These are phyloP conservation scores for Solidago caesia DNA, from an alignment of 129 eudicot species.

Conservation along the genomic window DNA sequence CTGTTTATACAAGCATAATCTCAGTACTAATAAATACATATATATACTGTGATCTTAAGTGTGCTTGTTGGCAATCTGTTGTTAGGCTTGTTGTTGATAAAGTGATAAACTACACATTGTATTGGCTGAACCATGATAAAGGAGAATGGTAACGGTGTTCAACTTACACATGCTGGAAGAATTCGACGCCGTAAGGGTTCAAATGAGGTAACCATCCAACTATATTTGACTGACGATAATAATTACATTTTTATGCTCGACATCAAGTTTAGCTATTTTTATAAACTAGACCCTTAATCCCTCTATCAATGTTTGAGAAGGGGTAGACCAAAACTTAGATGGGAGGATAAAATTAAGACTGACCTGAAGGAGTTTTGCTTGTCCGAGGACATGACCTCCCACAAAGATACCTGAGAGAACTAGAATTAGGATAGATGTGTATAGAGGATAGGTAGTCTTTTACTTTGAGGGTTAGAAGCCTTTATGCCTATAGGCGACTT, in stretches of 20 bases:
- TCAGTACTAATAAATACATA: too few species aligned
- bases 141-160: constrained; percentile 33
- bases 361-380: too few species aligned
- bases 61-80: background rate
- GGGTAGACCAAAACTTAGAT: too few species aligned
- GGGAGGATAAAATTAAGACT: too few species aligned
- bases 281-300: background rate
- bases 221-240: background rate
- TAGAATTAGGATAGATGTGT: too few species aligned
- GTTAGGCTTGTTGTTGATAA: constrained; percentile 24
- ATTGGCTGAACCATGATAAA: constrained; percentile 30
- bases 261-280: background rate
- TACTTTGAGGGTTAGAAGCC: too few species aligned
- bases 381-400: too few species aligned
- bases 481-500: too few species aligned
- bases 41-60: constrained; percentile 4
- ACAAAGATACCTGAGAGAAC: too few species aligned
- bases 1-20: background rate
- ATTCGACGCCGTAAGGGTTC: constrained; percentile 59
- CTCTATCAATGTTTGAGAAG: too few species aligned
- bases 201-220: constrained; percentile 45
- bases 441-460: too few species aligned
- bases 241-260: constrained; percentile 1
- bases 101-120: constrained; percentile 11
- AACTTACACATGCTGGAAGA: constrained; percentile 45